Base-by-base conservation (phyloP, 2,329 filamentous ascomycete species). In the Penicillium sp. region DNA sequence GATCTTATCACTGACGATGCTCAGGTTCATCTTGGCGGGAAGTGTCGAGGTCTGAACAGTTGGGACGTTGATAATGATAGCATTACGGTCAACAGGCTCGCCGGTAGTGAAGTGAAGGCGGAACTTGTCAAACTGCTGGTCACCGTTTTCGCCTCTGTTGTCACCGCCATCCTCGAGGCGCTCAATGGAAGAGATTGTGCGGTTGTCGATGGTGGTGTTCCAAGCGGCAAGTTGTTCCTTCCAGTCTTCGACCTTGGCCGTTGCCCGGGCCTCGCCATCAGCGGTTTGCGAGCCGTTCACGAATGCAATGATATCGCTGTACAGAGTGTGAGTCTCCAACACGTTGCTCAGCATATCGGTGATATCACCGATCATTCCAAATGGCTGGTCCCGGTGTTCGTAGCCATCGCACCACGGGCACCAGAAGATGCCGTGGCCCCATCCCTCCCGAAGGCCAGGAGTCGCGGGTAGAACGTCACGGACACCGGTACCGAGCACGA, bases 321-420 rank as follows among this genome's bases (percentile, higher is more conserved):
- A 84, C 7, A 86, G 71, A 0, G 82, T 85, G 17, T 78, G 67
- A 10, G 86, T 76, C 66, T 87, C 83, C 15, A 80, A 73, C 0
- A 83, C 78, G 6, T 77, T 69, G 3, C 72, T 71, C 0, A 82
- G 71, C 0, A 82, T 72, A 29, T 81, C 73, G 1, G 74, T 64
- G 0, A 86, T 69, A 1, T 73, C 61, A 1, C 76, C 80, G 0
- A 88, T 68, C 35, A 87, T 75, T 1, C 84, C 84, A 1, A 87
- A 76, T 0, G 78, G 58, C 60, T 86, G 84, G 65, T 86, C 83
- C 0, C 80, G 81, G 67, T 87, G 84, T 71, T 87, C 85, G 61
- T 82, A 77, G 13, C 85, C 85, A 65, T 87, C 85, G 61, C 85
- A 87, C 85, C 85, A 87, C 0, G 84, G 84, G 54, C 85, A 87